A percentile compares a stretch with the other conserved stretches of the same genome.
Evolutionary conservation across 2,329 filamentous ascomycete species (phyloP).

Genomic region (Celoporthe dispersa): DNA sequence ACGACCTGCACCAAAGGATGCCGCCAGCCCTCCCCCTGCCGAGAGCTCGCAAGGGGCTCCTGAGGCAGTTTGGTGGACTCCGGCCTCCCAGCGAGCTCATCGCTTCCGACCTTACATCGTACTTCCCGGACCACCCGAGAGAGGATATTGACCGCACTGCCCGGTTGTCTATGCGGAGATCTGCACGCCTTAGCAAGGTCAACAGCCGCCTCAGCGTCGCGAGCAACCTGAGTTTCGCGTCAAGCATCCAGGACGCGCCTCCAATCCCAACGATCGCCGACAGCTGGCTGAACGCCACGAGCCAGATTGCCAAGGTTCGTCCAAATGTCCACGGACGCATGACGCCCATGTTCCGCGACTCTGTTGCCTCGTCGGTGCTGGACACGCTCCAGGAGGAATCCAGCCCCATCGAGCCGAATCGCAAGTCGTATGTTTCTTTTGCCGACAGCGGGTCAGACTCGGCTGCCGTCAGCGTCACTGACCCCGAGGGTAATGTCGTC

Average conservation of each 20-base stretch:
- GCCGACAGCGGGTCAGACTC: slow-evolving; percentile 76
- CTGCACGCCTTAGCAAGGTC: slow-evolving; percentile 87
- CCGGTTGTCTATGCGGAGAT: slow-evolving; percentile 87
- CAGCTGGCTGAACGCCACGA: slow-evolving; percentile 76
- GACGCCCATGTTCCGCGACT: slow-evolving; percentile 77
- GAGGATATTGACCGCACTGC: slow-evolving; percentile 97
- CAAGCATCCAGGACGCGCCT: slow-evolving; percentile 88
- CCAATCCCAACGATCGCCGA: slow-evolving; percentile 96
- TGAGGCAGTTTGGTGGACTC: slow-evolving; percentile 87
- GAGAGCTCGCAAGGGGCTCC: slow-evolving; percentile 55
- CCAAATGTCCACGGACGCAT: slow-evolving; percentile 50
- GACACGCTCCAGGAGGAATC: slow-evolving; percentile 87
- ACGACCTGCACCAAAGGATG: slow-evolving; percentile 56
- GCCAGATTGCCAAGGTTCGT: slow-evolving; percentile 55
- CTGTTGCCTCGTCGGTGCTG: slow-evolving; percentile 84
- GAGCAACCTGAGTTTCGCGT: slow-evolving; percentile 91
- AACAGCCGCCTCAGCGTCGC: slow-evolving; percentile 92
- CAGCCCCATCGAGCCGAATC: slow-evolving; percentile 82
- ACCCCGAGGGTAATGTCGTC: slow-evolving; percentile 72
- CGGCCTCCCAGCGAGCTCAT: slow-evolving; percentile 96
- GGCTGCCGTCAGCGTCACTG: slow-evolving; percentile 72
- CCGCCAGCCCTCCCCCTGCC: slow-evolving; percentile 45
- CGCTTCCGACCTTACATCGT: slow-evolving; percentile 92
- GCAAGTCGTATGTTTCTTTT: slow-evolving; percentile 95
- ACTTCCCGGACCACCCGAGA: slow-evolving; percentile 93